Conservation (phyloP, 768 basidiomycete genomes). For the Suillus lakei region DNA sequence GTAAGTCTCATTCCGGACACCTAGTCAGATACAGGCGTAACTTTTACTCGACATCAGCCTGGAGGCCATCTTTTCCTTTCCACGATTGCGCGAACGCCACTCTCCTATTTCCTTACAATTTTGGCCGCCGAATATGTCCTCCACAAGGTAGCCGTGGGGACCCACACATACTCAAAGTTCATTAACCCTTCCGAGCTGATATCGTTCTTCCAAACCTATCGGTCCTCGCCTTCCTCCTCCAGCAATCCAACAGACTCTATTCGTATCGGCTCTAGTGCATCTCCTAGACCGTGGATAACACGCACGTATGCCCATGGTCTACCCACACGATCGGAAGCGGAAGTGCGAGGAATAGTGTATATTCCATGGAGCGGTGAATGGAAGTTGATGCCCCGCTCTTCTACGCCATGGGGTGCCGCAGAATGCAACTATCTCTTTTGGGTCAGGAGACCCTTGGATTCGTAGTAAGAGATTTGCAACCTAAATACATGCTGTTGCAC, state of each 20-base stretch:
- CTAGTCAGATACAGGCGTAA: neutral
- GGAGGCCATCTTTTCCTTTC: slow-evolving; percentile 96
- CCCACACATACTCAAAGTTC: slow-evolving; percentile 92
- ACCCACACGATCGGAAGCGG: slow-evolving; percentile 70
- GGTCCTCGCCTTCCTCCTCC: slow-evolving; percentile 29
- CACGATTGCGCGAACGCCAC: slow-evolving; percentile 86
- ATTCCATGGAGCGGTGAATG: slow-evolving; percentile 72
- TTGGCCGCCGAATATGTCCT: slow-evolving; percentile 83
- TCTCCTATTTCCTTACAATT: slow-evolving; percentile 73
- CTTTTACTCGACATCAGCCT: slow-evolving; percentile 57
- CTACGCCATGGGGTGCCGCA: slow-evolving; percentile 50
- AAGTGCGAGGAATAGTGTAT: slow-evolving; percentile 80
- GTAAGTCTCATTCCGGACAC: slow-evolving; percentile 45
- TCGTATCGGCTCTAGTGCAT: slow-evolving; percentile 6
- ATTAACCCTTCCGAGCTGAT: slow-evolving; percentile 86
- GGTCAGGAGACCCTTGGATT: slow-evolving; percentile 67
- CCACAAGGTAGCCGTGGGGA: slow-evolving; percentile 80
- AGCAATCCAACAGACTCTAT: neutral
- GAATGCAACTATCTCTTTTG: slow-evolving; percentile 85
- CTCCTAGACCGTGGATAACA: slow-evolving; percentile 61
- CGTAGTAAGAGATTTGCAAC: slow-evolving; percentile 2
- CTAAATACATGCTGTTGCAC: slow-evolving; percentile 19
- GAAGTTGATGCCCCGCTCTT: slow-evolving; percentile 66
- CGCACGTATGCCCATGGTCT: slow-evolving; percentile 48
- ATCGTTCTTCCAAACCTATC: slow-evolving; percentile 74